These are phyloP conservation scores for Termitomyces sp. DNA, from an alignment of 768 basidiomycete species.

Conservation along the genomic window DNA sequence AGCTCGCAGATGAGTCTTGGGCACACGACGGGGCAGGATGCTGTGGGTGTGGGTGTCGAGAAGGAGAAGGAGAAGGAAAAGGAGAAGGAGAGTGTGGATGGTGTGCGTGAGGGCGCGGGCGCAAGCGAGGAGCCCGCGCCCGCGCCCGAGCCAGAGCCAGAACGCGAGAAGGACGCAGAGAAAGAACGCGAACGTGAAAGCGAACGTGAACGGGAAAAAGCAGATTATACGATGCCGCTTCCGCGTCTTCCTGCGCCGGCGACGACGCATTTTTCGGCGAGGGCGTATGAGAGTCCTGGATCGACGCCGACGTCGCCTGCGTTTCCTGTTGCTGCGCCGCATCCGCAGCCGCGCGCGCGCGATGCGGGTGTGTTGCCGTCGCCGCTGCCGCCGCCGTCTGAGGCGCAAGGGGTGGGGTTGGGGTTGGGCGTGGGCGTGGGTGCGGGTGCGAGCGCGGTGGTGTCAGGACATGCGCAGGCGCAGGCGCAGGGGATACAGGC, in stretches of 20 bases:
- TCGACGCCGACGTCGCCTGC: slow-evolving; percentile 56
- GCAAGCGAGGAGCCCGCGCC: too few species aligned
- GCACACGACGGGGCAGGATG: background rate
- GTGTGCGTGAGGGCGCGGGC: too few species aligned
- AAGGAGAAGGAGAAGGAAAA: background rate
- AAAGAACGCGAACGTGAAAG: background rate
- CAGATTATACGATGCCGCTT: slow-evolving; percentile 80
- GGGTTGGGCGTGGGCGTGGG: too few species aligned
- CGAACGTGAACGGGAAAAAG: slow-evolving; percentile 22
- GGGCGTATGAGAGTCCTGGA: slow-evolving; percentile 55
- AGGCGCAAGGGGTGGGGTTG: too few species aligned
- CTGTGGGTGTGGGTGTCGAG: background rate
- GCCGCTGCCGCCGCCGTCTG: too few species aligned
- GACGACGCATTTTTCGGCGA: slow-evolving; percentile 73
- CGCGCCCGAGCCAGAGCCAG: background rate
- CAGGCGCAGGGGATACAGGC: slow-evolving; percentile 43
- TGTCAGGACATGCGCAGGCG: slow-evolving; percentile 8
- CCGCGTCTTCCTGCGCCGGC: slow-evolving; percentile 79
- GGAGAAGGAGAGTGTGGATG: background rate
- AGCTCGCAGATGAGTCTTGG: slow-evolving; percentile 74
- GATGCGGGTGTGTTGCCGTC: slow-evolving; percentile 56
- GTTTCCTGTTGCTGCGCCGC: slow-evolving; percentile 31
- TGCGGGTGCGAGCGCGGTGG: too few species aligned
- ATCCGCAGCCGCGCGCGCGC: slow-evolving; percentile 60
- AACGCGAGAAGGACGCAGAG: background rate